Base-by-base conservation (phyloP, 73 alveolate species). In the Tetrahymena thermophila region DNA sequence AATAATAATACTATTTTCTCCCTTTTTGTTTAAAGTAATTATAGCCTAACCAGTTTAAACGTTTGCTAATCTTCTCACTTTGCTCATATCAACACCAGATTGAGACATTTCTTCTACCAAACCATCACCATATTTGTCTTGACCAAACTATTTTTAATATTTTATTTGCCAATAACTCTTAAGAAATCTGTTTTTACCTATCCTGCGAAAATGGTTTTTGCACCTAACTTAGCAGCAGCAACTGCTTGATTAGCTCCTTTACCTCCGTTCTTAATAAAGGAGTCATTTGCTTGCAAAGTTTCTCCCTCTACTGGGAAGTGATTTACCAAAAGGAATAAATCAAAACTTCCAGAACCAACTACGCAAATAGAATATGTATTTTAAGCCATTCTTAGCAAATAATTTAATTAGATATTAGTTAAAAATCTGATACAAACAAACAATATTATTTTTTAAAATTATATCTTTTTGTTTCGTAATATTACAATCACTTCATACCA, bases 171-270 rank as follows among this genome's bases (percentile, higher is more conserved):
- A n/a, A 16, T 93, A 42, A 71, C n/a, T 17, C 35, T 17, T 9
- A 28, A 71, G 17, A 71, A 1, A 19, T 71, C 42, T 71, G 13
- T 71, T 50, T 50, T 71, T 71, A 71, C 89, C 89, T 71, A 71
- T 23, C 95, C 95, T 7, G 96, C 96, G 57, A 96, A 95, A 15
- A 83, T 93, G n/a, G 95, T 95, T 56, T 56, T 56, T 3, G 94
- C 94, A 16, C 94, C 94, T n/a, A 96, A 93, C 34, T 93, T 31
- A 15, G 97, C 94, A 35, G 98, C 97, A 34, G 97, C 98, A 43
- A 96, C 98, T 40, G 98, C 98, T 71, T 93, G 35, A 94, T 96
- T 96, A 34, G 98, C 98, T 25, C 97, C 97, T 57, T 96, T 96
- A 6, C 98, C 98, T 9, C 98, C 98, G 34, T 96, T 85, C 34